phyloP scores from a whole-genome alignment of 306 rosid species.

The Adenanthera pavonina region DNA sequence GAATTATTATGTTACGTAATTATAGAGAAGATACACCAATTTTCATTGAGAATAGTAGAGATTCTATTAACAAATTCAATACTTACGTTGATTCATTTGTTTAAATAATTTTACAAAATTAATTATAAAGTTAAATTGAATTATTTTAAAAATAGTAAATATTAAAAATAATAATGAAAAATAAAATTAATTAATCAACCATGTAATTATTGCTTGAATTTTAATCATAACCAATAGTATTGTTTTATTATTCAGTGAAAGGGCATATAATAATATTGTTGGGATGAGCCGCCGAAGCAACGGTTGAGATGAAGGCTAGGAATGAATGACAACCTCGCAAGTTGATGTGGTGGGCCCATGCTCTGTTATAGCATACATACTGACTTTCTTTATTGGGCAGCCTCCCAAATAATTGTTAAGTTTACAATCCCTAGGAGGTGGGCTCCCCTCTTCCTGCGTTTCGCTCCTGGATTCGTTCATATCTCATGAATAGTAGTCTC shows the following conservation, averaged over 20 bases:
- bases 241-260: not conserved
- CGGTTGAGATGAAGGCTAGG: constrained; percentile 53
- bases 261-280: not conserved
- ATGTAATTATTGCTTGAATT: not conserved
- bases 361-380: constrained; percentile 40
- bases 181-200: not conserved
- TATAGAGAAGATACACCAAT: too few species aligned
- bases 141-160: not conserved
- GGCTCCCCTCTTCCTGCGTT: constrained; percentile 36
- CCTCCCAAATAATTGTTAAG: constrained; percentile 55
- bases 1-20: too few species aligned
- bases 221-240: not conserved
- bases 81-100: too few species aligned
- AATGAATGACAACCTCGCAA: constrained; percentile 36
- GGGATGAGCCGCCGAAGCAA: constrained; percentile 52
- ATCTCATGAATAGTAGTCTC: not conserved
- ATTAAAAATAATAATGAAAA: not conserved
- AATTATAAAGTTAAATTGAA: too few species aligned
- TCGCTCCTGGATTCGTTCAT: not conserved
- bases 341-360: constrained; percentile 52
- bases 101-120: too few species aligned
- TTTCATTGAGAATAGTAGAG: too few species aligned
- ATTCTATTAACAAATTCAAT: too few species aligned
- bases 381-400: constrained; percentile 46
- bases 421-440: constrained; percentile 55